Evolutionary conservation across 352 stramenopile species (phyloP).

Genomic region (Globisporangium cystogenes): DNA sequence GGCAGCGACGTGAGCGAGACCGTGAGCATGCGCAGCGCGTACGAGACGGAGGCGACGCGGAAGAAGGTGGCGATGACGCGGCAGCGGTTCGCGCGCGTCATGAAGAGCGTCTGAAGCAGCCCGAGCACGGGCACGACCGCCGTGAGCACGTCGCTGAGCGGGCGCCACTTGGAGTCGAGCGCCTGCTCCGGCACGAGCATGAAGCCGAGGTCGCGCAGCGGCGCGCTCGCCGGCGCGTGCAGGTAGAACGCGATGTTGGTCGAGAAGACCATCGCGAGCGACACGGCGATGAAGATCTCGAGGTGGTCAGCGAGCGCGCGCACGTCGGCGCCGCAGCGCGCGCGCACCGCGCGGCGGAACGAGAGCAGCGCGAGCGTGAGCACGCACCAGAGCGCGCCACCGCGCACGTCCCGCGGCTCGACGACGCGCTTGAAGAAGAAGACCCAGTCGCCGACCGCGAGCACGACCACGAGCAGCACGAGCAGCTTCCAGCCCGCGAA

Average conservation of each 20-base stretch:
- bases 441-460: conserved; percentile 46
- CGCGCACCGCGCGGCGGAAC: conserved; percentile 36
- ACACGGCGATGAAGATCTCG: conserved; percentile 62
- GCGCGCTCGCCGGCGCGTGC: conserved; percentile 45
- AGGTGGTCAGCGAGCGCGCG: conserved; percentile 41
- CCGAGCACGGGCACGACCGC: conserved; percentile 51
- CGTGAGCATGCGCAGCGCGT: conserved; percentile 61
- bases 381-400: conserved; percentile 39
- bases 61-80: conserved; percentile 59
- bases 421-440: conserved; percentile 67
- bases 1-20: conserved; percentile 66
- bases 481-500: conserved; percentile 42
- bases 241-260: conserved; percentile 74
- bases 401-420: conserved; percentile 34
- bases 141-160: conserved; percentile 65
- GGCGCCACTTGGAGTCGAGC: conserved; percentile 46
- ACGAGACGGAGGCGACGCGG: conserved; percentile 58
- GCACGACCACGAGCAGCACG: conserved; percentile 23
- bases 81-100: conserved; percentile 43
- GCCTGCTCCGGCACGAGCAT: conserved; percentile 65
- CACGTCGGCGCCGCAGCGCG: conserved; percentile 29
- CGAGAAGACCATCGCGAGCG: conserved; percentile 56
- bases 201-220: conserved; percentile 69
- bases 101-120: conserved; percentile 39
- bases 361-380: conserved; percentile 39